phyloP scores from a whole-genome alignment of 2,329 filamentous ascomycete species.

The Gaeumannomyces sp. region DNA sequence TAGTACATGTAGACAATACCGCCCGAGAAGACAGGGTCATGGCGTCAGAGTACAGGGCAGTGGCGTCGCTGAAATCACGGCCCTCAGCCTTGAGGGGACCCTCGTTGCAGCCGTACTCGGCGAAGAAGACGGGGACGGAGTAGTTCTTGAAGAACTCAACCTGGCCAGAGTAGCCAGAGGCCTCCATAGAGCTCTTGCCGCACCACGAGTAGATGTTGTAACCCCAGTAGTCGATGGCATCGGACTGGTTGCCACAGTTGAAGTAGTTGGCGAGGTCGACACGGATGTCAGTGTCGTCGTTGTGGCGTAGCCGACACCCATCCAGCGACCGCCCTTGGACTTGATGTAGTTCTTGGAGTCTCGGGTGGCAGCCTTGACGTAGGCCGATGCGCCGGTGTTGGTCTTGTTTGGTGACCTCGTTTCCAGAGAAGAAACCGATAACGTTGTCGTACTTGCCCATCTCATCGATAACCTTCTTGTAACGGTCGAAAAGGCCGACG shows the following conservation, averaged over 20 bases:
- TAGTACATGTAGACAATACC: conserved; percentile 99
- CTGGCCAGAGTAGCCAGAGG: conserved; percentile 76
- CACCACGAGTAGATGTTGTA: conserved; percentile 99
- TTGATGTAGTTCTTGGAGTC: conserved; percentile 95
- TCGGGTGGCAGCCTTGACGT: conserved; percentile 94
- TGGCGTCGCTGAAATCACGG: conserved; percentile 81
- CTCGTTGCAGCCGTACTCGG: conserved; percentile 93
- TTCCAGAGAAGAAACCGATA: conserved; percentile 96
- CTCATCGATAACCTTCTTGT: conserved; percentile 76
- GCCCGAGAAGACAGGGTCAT: conserved; percentile 90
- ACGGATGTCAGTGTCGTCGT: conserved; percentile 82
- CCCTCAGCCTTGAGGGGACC: conserved; percentile 47
- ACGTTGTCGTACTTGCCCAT: conserved; percentile 82
- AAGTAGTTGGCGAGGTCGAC: conserved; percentile 83
- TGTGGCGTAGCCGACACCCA: conserved; percentile 93
- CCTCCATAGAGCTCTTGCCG: conserved; percentile 68
- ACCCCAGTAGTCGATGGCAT: conserved; percentile 91
- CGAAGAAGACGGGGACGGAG: conserved; percentile 94
- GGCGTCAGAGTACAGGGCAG: conserved; percentile 66
- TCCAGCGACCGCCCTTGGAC: conserved; percentile 64
- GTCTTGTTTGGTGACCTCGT: conserved; percentile 85
- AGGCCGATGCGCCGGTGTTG: conserved; percentile 88
- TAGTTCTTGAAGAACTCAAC: conserved; percentile 83
- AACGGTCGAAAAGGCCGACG: conserved; percentile 69
- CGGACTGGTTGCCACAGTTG: conserved; percentile 68